phyloP scores from a whole-genome alignment of 345 rosid species.

The Ailanthus altissimus region DNA sequence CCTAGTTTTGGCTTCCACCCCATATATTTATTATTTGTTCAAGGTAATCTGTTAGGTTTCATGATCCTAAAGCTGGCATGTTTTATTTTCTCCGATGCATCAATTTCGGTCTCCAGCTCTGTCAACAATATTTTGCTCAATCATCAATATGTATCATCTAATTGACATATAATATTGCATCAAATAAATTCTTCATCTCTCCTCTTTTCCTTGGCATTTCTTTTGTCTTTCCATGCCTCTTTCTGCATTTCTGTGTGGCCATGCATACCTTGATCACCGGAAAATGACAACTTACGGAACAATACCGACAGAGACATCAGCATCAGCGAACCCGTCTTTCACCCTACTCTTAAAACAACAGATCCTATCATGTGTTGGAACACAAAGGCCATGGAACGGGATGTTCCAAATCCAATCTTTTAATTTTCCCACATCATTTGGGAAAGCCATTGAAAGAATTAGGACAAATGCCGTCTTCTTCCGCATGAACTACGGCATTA shows the following conservation, averaged over 20 bases:
- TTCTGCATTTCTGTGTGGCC: no score
- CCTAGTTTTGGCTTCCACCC: no score
- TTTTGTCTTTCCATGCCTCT: no score
- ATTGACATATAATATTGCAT: no score
- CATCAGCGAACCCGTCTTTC: slow-evolving; percentile 23
- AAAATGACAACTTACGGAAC: slow-evolving; percentile 58
- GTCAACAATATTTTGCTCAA: no score
- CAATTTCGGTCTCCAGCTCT: no score
- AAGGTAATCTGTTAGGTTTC: no score
- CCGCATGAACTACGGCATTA: slow-evolving; percentile 46
- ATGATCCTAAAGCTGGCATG: no score
- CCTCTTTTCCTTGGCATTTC: not conserved
- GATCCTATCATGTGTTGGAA: slow-evolving; percentile 41
- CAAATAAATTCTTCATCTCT: no score
- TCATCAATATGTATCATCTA: no score
- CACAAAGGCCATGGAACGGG: slow-evolving; percentile 57
- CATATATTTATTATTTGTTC: no score
- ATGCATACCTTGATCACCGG: not conserved
- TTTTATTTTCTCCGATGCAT: no score
- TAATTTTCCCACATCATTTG: slow-evolving; percentile 38
- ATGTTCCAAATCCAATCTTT: slow-evolving; percentile 44
- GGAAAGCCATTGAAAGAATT: slow-evolving; percentile 38
- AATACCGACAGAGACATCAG: slow-evolving; percentile 35
- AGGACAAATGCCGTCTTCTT: slow-evolving; percentile 38
- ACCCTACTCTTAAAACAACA: slow-evolving; percentile 42